A percentile compares a stretch with the other conserved stretches of the same genome.
Evolutionary conservation across 2,329 filamentous ascomycete species (phyloP).

Genomic region (Fusarium fujikuroi): DNA sequence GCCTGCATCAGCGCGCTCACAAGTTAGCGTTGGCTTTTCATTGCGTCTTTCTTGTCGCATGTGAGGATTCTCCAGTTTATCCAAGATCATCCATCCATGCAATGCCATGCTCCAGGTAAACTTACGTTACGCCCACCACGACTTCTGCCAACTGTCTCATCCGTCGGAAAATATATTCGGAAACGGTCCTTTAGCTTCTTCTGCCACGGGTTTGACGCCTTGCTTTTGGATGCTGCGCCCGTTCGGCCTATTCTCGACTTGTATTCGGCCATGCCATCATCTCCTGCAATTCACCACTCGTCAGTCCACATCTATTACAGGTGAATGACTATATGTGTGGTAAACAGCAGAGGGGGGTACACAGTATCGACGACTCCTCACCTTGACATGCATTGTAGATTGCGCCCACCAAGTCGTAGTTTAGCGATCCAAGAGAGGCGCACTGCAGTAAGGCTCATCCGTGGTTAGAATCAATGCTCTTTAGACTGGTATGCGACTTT

Average conservation of each 20-base stretch:
- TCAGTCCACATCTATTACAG: slow-evolving; percentile 28
- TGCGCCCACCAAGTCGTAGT: slow-evolving; percentile 69
- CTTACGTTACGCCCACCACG: slow-evolving; percentile 68
- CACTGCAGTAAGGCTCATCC: slow-evolving; percentile 58
- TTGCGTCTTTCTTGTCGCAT: slow-evolving; percentile 26
- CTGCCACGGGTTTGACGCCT: slow-evolving; percentile 34
- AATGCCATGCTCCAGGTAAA: slow-evolving; percentile 18
- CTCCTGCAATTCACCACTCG: slow-evolving; percentile 40
- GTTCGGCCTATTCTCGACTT: slow-evolving; percentile 50
- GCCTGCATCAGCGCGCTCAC: slow-evolving; percentile 59
- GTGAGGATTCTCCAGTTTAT: slow-evolving; percentile 32
- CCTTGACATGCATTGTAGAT: slow-evolving; percentile 67
- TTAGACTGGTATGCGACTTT: slow-evolving; percentile 20
- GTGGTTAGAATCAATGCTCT: slow-evolving; percentile 32
- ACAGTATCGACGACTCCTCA: slow-evolving; percentile 44
- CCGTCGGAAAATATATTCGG: slow-evolving; percentile 83
- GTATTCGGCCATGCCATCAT: slow-evolving; percentile 58
- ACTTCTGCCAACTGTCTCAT: slow-evolving; percentile 73
- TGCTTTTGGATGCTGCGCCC: slow-evolving; percentile 36
- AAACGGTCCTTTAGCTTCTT: slow-evolving; percentile 61
- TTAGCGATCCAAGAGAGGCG: slow-evolving; percentile 84
- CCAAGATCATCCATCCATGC: slow-evolving; percentile 14
- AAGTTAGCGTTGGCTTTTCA: slow-evolving; percentile 38
- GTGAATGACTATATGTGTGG: slow-evolving; percentile 22
- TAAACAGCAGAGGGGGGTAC: slow-evolving; percentile 15